Conservation (phyloP, 805 yeast genomes). For the Scheffersomyces amazonensis region DNA sequence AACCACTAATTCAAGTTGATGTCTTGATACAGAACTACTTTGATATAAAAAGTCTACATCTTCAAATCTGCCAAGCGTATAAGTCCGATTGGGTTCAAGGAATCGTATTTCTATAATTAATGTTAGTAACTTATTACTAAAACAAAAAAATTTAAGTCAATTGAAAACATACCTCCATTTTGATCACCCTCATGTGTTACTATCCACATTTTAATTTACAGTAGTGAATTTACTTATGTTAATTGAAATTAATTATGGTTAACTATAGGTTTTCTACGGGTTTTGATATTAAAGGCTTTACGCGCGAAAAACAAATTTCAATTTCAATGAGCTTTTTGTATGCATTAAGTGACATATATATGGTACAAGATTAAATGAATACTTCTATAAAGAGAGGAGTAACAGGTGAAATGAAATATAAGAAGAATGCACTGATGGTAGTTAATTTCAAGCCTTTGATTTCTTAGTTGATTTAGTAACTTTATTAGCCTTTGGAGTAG, state of each 20-base stretch:
- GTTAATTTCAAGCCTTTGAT: slow-evolving; percentile 4
- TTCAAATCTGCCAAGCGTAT: slow-evolving; percentile 26
- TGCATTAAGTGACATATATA: no score
- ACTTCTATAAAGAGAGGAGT: no score
- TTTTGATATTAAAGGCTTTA: no score
- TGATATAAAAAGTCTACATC: slow-evolving; percentile 24
- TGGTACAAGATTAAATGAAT: no score
- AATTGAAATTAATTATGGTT: no score
- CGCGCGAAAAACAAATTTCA: no score
- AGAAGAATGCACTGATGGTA: no score
- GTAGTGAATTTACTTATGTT: no score
- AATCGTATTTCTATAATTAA: slow-evolving; percentile 3
- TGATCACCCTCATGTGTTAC: slow-evolving; percentile 2
- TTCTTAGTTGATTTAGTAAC: slow-evolving; percentile 14
- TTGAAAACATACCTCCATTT: not conserved
- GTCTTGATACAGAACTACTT: slow-evolving; percentile 28
- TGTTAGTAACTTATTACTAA: not conserved
- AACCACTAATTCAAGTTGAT: slow-evolving; percentile 20
- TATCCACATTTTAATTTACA: slow-evolving; percentile 12
- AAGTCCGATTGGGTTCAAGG: slow-evolving; percentile 9
- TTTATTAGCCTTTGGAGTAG: slow-evolving; percentile 8
- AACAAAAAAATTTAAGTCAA: no score
- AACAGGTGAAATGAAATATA: no score
- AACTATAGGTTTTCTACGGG: no score
- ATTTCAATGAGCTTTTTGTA: no score